A percentile compares a stretch with the other conserved stretches of the same genome.
phyloP scores from a whole-genome alignment of 495 filamentous ascomycete species.

The Oidiodendron maius region DNA sequence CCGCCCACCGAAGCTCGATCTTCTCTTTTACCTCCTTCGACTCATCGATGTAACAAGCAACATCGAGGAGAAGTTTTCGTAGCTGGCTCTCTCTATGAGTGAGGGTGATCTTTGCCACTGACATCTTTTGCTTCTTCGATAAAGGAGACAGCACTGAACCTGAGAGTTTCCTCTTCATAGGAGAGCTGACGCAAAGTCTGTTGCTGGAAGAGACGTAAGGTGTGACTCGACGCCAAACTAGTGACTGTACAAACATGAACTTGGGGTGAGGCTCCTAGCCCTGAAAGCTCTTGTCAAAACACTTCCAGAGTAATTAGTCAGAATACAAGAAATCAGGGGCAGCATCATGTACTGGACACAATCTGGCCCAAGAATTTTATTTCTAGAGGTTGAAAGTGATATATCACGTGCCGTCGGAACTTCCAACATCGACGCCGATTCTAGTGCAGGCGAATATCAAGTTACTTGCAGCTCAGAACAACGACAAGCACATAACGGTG shows the following conservation, averaged over 20 bases:
- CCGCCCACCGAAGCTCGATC: conserved; percentile 78
- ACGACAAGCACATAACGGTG: too few relatives aligned
- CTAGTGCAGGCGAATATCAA: too few relatives aligned
- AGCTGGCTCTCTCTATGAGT: conserved; percentile 63
- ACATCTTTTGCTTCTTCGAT: conserved; percentile 16
- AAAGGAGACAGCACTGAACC: not conserved
- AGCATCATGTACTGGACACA: too few relatives aligned
- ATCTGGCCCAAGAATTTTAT: too few relatives aligned
- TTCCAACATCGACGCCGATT: not conserved
- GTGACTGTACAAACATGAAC: not conserved
- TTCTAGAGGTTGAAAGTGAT: not conserved
- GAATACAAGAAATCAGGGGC: too few relatives aligned
- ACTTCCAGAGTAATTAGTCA: too few relatives aligned
- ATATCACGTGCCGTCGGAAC: not conserved
- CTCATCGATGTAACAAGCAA: conserved; percentile 60
- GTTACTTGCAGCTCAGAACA: too few relatives aligned
- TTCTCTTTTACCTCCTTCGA: conserved; percentile 40
- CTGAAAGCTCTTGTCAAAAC: too few relatives aligned
- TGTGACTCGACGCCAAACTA: conserved; percentile 6
- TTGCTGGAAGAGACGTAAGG: not conserved
- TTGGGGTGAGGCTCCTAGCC: too few relatives aligned
- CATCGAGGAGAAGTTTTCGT: conserved; percentile 65
- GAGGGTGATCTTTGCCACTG: conserved; percentile 46
- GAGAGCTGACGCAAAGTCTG: conserved; percentile 3
- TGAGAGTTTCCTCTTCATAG: conserved; percentile 18